Evolutionary conservation across 768 basidiomycete species (phyloP).

Genomic region (Clavulina sp.): DNA sequence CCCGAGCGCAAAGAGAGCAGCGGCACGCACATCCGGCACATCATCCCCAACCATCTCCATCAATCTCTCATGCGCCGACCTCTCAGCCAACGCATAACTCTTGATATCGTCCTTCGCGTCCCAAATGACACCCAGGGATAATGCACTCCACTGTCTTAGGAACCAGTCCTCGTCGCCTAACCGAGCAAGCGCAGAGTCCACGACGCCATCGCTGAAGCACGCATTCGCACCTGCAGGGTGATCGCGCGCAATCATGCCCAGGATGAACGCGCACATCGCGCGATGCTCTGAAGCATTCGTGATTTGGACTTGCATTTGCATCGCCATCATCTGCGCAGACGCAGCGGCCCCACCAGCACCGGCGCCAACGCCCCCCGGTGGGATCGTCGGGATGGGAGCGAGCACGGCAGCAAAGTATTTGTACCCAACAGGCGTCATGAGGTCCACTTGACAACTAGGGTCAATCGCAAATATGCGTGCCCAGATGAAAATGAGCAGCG

Average conservation of each 20-base stretch:
- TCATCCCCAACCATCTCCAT: slow-evolving; percentile 60
- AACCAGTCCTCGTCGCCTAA: slow-evolving; percentile 84
- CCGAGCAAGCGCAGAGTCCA: slow-evolving; percentile 71
- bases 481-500: slow-evolving; percentile 98
- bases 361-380: neutral
- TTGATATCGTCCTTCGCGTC: slow-evolving; percentile 83
- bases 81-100: slow-evolving; percentile 60
- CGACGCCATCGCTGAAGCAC: slow-evolving; percentile 57
- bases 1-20: slow-evolving; percentile 78
- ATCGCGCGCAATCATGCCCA: slow-evolving; percentile 78
- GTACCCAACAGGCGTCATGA: slow-evolving; percentile 53
- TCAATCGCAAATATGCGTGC: slow-evolving; percentile 96
- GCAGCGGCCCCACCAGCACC: neutral
- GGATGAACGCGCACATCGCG: slow-evolving; percentile 96
- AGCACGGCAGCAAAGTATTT: slow-evolving; percentile 34
- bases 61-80: slow-evolving; percentile 65
- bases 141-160: slow-evolving; percentile 80
- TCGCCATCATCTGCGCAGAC: slow-evolving; percentile 45
- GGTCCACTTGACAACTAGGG: slow-evolving; percentile 74
- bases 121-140: slow-evolving; percentile 94
- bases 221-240: slow-evolving; percentile 75
- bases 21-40: slow-evolving; percentile 83
- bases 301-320: slow-evolving; percentile 38
- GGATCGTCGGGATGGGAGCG: slow-evolving; percentile 9
- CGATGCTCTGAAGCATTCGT: slow-evolving; percentile 91